These are phyloP conservation scores for Komagataella mondaviorum DNA, from an alignment of 805 yeast species.

Conservation along the genomic window DNA sequence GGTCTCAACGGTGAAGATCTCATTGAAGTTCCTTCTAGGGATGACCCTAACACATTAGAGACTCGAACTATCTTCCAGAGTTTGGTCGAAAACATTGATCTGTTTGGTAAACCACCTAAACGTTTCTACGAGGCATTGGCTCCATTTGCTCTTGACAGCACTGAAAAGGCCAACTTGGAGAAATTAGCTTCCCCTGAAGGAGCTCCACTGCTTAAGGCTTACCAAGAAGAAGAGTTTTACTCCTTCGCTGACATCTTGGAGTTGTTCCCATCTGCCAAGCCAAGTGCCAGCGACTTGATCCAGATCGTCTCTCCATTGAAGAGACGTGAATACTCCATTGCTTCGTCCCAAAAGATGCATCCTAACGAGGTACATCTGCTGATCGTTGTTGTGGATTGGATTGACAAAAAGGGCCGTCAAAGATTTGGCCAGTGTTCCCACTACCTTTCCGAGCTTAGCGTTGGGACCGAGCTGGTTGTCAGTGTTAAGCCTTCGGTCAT, in stretches of 20 bases:
- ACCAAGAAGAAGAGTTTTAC: slow-evolving; percentile 72
- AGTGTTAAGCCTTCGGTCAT: slow-evolving; percentile 94
- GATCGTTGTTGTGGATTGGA: slow-evolving; percentile 95
- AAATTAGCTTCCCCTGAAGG: slow-evolving; percentile 67
- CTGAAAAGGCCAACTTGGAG: slow-evolving; percentile 48
- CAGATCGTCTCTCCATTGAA: slow-evolving; percentile 73
- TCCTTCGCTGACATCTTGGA: slow-evolving; percentile 73
- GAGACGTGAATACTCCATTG: slow-evolving; percentile 96
- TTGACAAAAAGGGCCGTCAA: slow-evolving; percentile 69
- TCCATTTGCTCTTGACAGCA: slow-evolving; percentile 54
- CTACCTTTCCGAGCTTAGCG: slow-evolving; percentile 62
- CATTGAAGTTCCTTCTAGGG: slow-evolving; percentile 60
- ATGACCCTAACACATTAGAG: slow-evolving; percentile 43
- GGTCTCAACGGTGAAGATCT: slow-evolving; percentile 58
- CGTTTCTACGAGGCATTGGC: slow-evolving; percentile 80
- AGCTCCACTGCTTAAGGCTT: slow-evolving; percentile 70
- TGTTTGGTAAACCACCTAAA: slow-evolving; percentile 94
- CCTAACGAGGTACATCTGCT: slow-evolving; percentile 83
- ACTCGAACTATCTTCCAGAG: slow-evolving; percentile 75
- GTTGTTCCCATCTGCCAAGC: slow-evolving; percentile 73
- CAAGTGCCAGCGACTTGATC: slow-evolving; percentile 55
- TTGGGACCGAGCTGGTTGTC: slow-evolving; percentile 82
- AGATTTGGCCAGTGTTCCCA: slow-evolving; percentile 94
- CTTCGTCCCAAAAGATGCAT: slow-evolving; percentile 88
- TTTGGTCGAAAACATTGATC: slow-evolving; percentile 67